Evolutionary conservation across 2,329 filamentous ascomycete species (phyloP).

Genomic region (Didymella exigua): DNA sequence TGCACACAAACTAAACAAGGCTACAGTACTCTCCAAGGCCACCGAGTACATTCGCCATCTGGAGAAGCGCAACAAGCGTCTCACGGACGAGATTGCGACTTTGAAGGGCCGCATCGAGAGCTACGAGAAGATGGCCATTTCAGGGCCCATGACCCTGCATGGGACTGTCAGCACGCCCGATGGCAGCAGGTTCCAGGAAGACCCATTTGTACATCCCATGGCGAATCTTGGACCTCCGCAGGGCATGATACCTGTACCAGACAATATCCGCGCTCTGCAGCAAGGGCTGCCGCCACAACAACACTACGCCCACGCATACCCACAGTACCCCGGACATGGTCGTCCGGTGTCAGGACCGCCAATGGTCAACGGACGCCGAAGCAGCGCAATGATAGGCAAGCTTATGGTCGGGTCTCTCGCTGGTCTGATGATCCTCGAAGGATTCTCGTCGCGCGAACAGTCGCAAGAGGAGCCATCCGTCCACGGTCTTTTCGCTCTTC

Average conservation of each 20-base stretch:
- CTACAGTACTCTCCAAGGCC: constrained; percentile 93
- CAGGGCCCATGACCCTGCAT: constrained; percentile 49
- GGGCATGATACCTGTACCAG: constrained; percentile 52
- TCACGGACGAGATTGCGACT: constrained; percentile 79
- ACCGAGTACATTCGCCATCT: constrained; percentile 95
- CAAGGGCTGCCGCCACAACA: constrained; percentile 44
- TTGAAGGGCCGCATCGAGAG: constrained; percentile 74
- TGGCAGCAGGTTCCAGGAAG: constrained; percentile 45
- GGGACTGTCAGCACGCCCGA: constrained; percentile 43
- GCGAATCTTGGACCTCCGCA: constrained; percentile 42
- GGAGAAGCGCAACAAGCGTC: constrained; percentile 83
- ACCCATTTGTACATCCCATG: constrained; percentile 43
- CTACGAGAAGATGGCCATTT: constrained; percentile 73
- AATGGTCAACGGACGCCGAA: constrained; percentile 51
- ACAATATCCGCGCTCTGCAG: constrained; percentile 49
- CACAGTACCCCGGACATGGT: constrained; percentile 34
- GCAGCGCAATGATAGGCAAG: constrained; percentile 66
- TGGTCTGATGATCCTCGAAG: constrained; percentile 89
- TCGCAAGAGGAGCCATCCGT: constrained; percentile 54
- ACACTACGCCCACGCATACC: constrained; percentile 48
- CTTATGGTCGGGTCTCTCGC: constrained; percentile 93
- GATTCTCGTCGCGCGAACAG: constrained; percentile 68
- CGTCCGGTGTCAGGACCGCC: constrained; percentile 36
- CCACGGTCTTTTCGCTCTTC: constrained; percentile 52
- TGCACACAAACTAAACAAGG: constrained; percentile 95